phyloP scores from a whole-genome alignment of 306 rosid species.

The Calophaca sinica region DNA sequence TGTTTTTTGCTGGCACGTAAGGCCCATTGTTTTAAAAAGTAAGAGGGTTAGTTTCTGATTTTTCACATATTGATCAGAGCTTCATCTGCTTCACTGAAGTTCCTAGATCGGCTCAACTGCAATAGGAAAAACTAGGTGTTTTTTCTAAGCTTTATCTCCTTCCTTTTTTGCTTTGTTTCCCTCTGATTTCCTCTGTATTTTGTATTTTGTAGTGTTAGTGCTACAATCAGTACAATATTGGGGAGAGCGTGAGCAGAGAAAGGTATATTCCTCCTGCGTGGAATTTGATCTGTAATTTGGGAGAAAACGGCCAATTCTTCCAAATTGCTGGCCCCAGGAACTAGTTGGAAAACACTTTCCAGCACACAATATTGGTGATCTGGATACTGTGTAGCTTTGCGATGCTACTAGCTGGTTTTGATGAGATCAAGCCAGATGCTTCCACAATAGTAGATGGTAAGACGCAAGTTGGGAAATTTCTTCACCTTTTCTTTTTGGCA shows the following conservation, averaged over 20 bases:
- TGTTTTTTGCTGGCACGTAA: too few relatives aligned
- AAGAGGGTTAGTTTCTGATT: too few relatives aligned
- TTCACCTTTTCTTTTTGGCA: background rate
- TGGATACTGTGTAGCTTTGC: conserved; percentile 16
- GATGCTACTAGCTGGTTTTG: conserved; percentile 34
- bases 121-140: conserved; percentile 34
- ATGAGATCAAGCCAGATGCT: conserved; percentile 46
- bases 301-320: conserved; percentile 1
- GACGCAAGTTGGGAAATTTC: conserved; percentile 45
- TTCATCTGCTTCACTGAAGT: conserved; percentile 29
- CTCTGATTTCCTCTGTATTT: too few relatives aligned
- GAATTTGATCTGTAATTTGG: conserved; percentile 12
- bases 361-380: conserved; percentile 42
- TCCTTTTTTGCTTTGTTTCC: background rate
- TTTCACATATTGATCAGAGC: conserved; percentile 33
- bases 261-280: background rate
- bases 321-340: conserved; percentile 28
- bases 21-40: too few relatives aligned
- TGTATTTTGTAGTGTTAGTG: too few relatives aligned
- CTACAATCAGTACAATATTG: too few relatives aligned
- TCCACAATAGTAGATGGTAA: conserved; percentile 48
- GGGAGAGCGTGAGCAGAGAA: background rate
- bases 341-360: conserved; percentile 50
- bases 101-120: conserved; percentile 53
- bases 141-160: conserved; percentile 17